Evolutionary conservation across 768 basidiomycete species (phyloP).

Genomic region (Auricularia sp.): DNA sequence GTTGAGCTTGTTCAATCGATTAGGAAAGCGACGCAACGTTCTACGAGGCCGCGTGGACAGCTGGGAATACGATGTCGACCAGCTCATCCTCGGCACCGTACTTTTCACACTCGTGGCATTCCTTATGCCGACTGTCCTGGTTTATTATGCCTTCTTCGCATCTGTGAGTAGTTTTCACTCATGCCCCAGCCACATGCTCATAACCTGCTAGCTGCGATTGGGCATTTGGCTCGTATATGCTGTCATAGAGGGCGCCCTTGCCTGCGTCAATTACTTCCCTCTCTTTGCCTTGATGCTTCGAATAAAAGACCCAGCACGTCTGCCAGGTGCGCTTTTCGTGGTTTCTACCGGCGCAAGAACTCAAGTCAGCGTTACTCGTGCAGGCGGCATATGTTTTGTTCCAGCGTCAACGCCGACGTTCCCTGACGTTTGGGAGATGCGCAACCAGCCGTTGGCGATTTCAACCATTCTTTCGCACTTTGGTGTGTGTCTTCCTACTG

Average conservation of each 20-base stretch:
- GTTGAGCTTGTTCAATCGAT: not conserved
- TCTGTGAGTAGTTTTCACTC: conserved; percentile 30
- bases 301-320: conserved; percentile 68
- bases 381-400: not conserved
- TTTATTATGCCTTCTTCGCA: conserved; percentile 79
- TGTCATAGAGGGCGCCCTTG: conserved; percentile 50
- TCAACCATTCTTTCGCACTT: not conserved
- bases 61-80: conserved; percentile 87
- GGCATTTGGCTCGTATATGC: conserved; percentile 50
- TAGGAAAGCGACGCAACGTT: conserved; percentile 83
- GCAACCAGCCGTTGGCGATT: not conserved
- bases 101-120: conserved; percentile 76
- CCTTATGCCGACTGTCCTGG: conserved; percentile 73
- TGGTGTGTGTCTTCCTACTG: not conserved
- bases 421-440: not conserved
- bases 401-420: not conserved
- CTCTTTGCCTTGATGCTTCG: conserved; percentile 80
- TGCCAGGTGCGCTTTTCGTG: conserved; percentile 50
- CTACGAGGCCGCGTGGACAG: conserved; percentile 81
- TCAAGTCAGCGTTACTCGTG: not conserved
- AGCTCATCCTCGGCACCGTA: conserved; percentile 88
- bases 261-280: conserved; percentile 87
- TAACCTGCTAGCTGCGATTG: conserved; percentile 35
- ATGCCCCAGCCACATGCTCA: not conserved
- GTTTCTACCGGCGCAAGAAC: not conserved